Evolutionary conservation across 192 early-diverging fungal species (phyloP).

Genomic region (Geranomyces variabilis): DNA sequence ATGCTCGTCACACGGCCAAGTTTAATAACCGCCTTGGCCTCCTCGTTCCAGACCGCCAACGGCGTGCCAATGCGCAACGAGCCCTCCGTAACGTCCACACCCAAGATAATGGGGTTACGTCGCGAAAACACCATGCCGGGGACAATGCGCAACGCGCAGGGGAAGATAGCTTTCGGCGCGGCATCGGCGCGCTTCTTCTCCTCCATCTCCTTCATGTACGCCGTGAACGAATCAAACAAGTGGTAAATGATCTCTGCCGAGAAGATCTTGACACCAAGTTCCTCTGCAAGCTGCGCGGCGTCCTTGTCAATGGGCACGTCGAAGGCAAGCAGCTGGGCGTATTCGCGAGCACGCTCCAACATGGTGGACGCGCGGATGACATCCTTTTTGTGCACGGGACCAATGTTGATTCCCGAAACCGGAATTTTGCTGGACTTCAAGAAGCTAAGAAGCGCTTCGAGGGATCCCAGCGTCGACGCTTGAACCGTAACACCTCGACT

Average conservation of each 20-base stretch:
- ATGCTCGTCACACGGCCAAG: conserved; percentile 92
- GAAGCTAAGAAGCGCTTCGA: conserved; percentile 96
- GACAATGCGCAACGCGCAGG: conserved; percentile 88
- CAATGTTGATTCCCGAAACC: conserved; percentile 94
- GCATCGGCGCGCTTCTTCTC: conserved; percentile 89
- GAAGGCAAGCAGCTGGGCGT: conserved; percentile 59
- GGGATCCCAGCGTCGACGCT: conserved; percentile 95
- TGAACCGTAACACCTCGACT: conserved; percentile 96
- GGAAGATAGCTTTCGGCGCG: conserved; percentile 92
- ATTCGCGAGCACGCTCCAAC: conserved; percentile 89
- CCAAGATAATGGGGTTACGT: conserved; percentile 91
- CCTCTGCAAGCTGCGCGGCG: conserved; percentile 87
- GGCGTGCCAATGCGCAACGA: conserved; percentile 87
- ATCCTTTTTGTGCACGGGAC: conserved; percentile 97
- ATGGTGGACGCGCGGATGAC: conserved; percentile 87
- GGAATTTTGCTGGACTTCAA: conserved; percentile 90
- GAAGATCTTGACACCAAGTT: conserved; percentile 90
- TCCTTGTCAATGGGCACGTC: conserved; percentile 73
- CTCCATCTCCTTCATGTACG: conserved; percentile 73
- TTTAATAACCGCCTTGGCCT: conserved; percentile 66
- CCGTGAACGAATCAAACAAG: conserved; percentile 92
- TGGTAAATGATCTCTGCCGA: conserved; percentile 99
- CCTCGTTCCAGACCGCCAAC: conserved; percentile 80
- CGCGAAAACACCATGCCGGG: conserved; percentile 92
- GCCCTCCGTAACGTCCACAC: conserved; percentile 94